Conservation (phyloP, 768 basidiomycete genomes). For the Hericium erinaceus region DNA sequence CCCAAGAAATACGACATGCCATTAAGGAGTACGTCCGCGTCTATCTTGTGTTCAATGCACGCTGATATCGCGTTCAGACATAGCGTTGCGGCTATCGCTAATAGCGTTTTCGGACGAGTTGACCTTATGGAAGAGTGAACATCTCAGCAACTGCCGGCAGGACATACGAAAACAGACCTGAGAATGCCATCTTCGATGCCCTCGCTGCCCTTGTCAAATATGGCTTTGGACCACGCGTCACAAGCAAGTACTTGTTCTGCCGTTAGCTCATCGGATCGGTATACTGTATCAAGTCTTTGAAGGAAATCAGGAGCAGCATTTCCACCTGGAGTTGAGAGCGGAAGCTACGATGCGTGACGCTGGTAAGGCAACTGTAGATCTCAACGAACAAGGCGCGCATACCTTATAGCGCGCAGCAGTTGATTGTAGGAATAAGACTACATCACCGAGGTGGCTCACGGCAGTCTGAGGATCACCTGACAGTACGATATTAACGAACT, state of each 20-base stretch:
- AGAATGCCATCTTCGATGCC: constrained; percentile 75
- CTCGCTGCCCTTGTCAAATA: constrained; percentile 70
- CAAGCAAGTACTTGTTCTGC: constrained; percentile 27
- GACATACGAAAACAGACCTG: constrained; percentile 14
- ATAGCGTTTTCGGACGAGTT: constrained; percentile 57
- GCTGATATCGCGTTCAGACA: constrained; percentile 53
- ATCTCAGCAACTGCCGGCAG: background rate
- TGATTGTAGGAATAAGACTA: constrained; percentile 69
- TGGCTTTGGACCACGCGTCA: constrained; percentile 60
- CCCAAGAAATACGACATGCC: constrained; percentile 73
- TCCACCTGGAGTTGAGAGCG: constrained; percentile 37
- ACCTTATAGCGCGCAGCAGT: constrained; percentile 56
- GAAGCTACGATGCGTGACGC: background rate
- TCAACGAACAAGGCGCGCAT: constrained; percentile 11
- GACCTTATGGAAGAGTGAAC: constrained; percentile 32
- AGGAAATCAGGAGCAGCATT: constrained; percentile 43
- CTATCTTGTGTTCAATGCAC: constrained; percentile 43
- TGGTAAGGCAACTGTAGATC: background rate
- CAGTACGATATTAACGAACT: background rate
- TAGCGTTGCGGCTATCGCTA: constrained; percentile 59
- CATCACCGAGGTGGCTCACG: constrained; percentile 65
- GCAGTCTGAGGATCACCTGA: constrained; percentile 80
- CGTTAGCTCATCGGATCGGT: constrained; percentile 31
- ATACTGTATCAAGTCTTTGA: constrained; percentile 35
- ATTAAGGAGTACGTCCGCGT: constrained; percentile 58